These are phyloP conservation scores for Tylopilus balloui DNA, from an alignment of 768 basidiomycete species.

Conservation along the genomic window DNA sequence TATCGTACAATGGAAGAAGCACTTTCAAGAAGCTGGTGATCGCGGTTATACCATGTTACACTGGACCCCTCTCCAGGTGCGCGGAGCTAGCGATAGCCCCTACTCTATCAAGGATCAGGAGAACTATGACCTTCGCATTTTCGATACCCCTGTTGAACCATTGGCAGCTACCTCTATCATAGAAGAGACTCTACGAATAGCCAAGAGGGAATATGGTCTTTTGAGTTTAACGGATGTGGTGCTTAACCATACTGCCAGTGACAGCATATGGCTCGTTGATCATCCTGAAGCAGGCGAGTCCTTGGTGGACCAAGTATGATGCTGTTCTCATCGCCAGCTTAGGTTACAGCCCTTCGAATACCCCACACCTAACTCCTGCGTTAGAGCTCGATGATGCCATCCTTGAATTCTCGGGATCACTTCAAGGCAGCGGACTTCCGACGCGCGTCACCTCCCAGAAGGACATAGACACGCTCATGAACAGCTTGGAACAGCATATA, in stretches of 20 bases:
- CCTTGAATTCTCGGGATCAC: slow-evolving; percentile 68
- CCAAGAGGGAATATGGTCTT: slow-evolving; percentile 83
- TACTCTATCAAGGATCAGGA: slow-evolving; percentile 91
- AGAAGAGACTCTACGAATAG: slow-evolving; percentile 59
- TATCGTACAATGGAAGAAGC: slow-evolving; percentile 66
- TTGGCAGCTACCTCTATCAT: slow-evolving; percentile 56
- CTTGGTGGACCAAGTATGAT: not conserved
- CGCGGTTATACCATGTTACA: slow-evolving; percentile 98
- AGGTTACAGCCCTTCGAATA: slow-evolving; percentile 90
- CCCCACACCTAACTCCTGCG: slow-evolving; percentile 89
- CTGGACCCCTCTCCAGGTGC: slow-evolving; percentile 90
- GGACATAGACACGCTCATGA: slow-evolving; percentile 67
- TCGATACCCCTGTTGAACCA: slow-evolving; percentile 39
- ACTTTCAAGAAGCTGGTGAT: slow-evolving; percentile 79
- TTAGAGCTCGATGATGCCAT: slow-evolving; percentile 88
- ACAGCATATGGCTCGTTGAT: slow-evolving; percentile 84
- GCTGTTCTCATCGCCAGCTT: slow-evolving; percentile 2
- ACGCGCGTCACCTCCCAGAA: slow-evolving; percentile 54
- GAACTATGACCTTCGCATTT: slow-evolving; percentile 74
- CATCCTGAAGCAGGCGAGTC: slow-evolving; percentile 91
- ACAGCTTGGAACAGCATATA: slow-evolving; percentile 56
- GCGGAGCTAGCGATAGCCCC: slow-evolving; percentile 86
- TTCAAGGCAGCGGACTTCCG: slow-evolving; percentile 67
- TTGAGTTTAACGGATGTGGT: slow-evolving; percentile 93
- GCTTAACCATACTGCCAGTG: slow-evolving; percentile 94